Evolutionary conservation across 108 stramenopile species (phyloP).

Genomic region (Pseudonitzschia pungens): DNA sequence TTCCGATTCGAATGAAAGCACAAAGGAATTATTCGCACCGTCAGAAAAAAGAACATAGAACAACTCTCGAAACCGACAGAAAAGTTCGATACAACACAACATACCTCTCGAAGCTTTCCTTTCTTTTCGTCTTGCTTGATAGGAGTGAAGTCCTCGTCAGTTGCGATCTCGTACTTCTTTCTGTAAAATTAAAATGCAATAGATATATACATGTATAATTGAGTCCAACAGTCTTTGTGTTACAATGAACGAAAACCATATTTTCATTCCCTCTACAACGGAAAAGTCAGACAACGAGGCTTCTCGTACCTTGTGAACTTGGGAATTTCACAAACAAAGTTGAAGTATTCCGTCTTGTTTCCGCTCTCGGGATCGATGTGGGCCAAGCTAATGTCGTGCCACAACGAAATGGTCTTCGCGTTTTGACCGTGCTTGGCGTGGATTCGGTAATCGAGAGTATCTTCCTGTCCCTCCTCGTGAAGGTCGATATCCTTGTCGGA

Average conservation of each 20-base stretch:
- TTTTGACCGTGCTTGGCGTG: constrained; percentile 53
- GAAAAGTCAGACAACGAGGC: not conserved
- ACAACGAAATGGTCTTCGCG: constrained; percentile 74
- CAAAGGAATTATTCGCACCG: not conserved
- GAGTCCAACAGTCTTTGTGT: too few species aligned
- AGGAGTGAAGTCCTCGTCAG: constrained; percentile 92
- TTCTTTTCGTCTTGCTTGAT: constrained; percentile 98
- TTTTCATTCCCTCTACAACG: too few species aligned
- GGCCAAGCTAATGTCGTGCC: constrained; percentile 87
- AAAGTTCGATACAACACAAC: constrained; percentile 17
- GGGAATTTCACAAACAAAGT: constrained; percentile 97
- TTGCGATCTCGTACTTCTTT: constrained; percentile 96
- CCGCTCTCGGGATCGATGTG: constrained; percentile 74
- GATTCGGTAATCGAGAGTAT: constrained; percentile 83
- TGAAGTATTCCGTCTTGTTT: constrained; percentile 68
- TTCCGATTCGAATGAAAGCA: too few species aligned
- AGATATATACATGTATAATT: too few species aligned
- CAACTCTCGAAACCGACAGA: not conserved
- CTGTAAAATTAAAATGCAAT: constrained; percentile 27
- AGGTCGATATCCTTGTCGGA: constrained; percentile 56
- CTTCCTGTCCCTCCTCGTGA: constrained; percentile 57
- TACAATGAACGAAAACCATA: too few species aligned
- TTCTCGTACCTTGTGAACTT: constrained; percentile 86
- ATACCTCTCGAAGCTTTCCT: constrained; percentile 87
- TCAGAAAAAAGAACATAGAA: not conserved